Evolutionary conservation across 108 stramenopile species (phyloP).

Genomic region (Nannochloropsis oceanica): DNA sequence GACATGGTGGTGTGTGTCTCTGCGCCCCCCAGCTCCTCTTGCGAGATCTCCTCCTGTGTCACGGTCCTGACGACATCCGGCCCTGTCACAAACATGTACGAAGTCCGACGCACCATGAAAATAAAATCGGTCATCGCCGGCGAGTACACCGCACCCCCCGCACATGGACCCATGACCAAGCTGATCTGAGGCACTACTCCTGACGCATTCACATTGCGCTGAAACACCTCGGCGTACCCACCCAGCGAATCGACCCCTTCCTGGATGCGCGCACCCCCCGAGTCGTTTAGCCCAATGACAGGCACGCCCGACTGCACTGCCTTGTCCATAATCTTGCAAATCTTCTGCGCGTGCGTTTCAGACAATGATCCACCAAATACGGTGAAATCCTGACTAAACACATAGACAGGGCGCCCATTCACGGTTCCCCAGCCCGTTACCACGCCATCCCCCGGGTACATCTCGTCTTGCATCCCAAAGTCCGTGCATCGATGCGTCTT

Average conservation of each 20-base stretch:
- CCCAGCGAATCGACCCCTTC: constrained; percentile 93
- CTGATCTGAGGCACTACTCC: constrained; percentile 25
- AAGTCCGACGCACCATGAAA: constrained; percentile 87
- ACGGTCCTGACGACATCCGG: constrained; percentile 99
- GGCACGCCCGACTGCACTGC: constrained; percentile 79
- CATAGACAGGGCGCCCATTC: constrained; percentile 59
- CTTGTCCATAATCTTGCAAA: constrained; percentile 98
- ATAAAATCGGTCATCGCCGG: constrained; percentile 99
- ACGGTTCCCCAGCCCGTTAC: constrained; percentile 27
- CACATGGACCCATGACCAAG: constrained; percentile 79
- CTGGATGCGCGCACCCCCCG: constrained; percentile 97
- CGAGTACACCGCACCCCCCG: constrained; percentile 65
- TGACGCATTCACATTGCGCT: constrained; percentile 84
- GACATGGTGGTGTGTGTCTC: constrained; percentile 63
- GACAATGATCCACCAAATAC: constrained; percentile 87
- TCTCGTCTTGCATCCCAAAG: constrained; percentile 76
- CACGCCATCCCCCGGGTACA: constrained; percentile 90
- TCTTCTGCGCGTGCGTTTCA: constrained; percentile 96
- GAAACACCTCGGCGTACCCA: constrained; percentile 97
- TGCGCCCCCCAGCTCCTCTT: constrained; percentile 94
- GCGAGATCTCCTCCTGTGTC: constrained; percentile 89
- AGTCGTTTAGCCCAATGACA: constrained; percentile 95
- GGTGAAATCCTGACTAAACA: constrained; percentile 94
- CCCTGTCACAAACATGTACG: constrained; percentile 98
- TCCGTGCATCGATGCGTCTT: constrained; percentile 92